A percentile compares a stretch with the other conserved stretches of the same genome.
These are phyloP conservation scores for Glomus cerebriforme DNA, from an alignment of 192 early-diverging fungal genomes.

Conservation along the genomic window DNA sequence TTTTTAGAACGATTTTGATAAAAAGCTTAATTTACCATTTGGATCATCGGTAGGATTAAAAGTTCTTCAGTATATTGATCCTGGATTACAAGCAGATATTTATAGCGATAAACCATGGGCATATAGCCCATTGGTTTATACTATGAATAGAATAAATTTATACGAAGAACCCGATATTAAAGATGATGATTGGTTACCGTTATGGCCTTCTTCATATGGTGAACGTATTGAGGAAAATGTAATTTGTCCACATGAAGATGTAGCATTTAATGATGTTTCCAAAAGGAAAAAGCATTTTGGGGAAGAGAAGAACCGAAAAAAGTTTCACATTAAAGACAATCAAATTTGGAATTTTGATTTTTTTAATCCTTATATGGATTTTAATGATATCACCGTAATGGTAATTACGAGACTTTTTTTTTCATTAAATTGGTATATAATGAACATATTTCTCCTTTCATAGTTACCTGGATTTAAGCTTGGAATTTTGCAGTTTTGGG, in stretches of 20 bases:
- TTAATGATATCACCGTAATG: constrained; percentile 43
- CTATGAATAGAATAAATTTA: constrained; percentile 75
- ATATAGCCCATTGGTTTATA: constrained; percentile 66
- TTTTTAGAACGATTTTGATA: constrained; percentile 65
- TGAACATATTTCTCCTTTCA: constrained; percentile 11
- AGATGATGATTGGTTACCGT: constrained; percentile 30
- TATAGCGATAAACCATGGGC: constrained; percentile 74
- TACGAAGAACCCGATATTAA: constrained; percentile 35
- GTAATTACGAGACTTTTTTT: not conserved
- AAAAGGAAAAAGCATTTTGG: constrained; percentile 58
- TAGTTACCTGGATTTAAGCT: constrained; percentile 53
- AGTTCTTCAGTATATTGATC: constrained; percentile 76
- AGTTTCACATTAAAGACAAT: constrained; percentile 58
- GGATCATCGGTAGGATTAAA: constrained; percentile 72
- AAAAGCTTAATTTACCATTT: constrained; percentile 65
- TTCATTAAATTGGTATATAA: not conserved
- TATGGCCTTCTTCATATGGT: constrained; percentile 46
- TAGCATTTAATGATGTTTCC: constrained; percentile 26
- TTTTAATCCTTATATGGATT: constrained; percentile 54
- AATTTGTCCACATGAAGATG: constrained; percentile 23
- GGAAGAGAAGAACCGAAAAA: constrained; percentile 45
- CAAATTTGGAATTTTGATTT: constrained; percentile 79
- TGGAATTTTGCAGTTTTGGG: constrained; percentile 53
- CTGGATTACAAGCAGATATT: constrained; percentile 70
- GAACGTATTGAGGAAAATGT: constrained; percentile 41